Evolutionary conservation across 441 rosid species (phyloP).

Genomic region (Iberis amara): DNA sequence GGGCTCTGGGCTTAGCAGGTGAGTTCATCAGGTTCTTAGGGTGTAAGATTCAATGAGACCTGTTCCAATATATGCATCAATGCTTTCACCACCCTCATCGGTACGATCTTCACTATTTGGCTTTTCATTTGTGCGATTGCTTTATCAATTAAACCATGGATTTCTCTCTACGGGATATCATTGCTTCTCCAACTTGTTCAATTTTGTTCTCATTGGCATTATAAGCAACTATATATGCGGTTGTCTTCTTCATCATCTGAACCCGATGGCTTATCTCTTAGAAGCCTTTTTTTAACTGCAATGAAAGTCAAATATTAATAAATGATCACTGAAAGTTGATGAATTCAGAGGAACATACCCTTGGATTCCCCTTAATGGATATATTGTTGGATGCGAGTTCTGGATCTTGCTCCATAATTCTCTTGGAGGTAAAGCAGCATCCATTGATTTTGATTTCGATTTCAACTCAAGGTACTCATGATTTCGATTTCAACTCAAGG

Average conservation of each 20-base stretch:
- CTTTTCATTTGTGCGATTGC: conserved; percentile 64
- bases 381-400: conserved; percentile 50
- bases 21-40: conserved; percentile 27
- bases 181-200: conserved; percentile 56
- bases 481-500: no score
- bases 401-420: conserved; percentile 59
- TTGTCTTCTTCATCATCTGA: conserved; percentile 47
- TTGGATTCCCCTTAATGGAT: conserved; percentile 63
- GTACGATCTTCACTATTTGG: conserved; percentile 42
- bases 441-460: conserved; percentile 57
- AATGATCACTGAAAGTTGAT: conserved; percentile 11
- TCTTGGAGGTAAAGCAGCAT: conserved; percentile 82
- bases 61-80: conserved; percentile 80
- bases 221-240: conserved; percentile 30
- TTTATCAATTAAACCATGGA: conserved; percentile 51
- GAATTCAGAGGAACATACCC: no score
- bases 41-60: conserved; percentile 30
- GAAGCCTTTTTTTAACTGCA: conserved; percentile 69
- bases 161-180: conserved; percentile 81
- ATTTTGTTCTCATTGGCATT: conserved; percentile 30
- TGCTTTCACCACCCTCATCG: conserved; percentile 40
- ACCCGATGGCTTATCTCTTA: conserved; percentile 59
- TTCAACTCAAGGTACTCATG: no score
- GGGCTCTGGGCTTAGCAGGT: conserved; percentile 92
- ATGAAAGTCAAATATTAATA: conserved; percentile 17